Base-by-base conservation (phyloP, 257 asterid species). In the Forsythia suspensa region DNA sequence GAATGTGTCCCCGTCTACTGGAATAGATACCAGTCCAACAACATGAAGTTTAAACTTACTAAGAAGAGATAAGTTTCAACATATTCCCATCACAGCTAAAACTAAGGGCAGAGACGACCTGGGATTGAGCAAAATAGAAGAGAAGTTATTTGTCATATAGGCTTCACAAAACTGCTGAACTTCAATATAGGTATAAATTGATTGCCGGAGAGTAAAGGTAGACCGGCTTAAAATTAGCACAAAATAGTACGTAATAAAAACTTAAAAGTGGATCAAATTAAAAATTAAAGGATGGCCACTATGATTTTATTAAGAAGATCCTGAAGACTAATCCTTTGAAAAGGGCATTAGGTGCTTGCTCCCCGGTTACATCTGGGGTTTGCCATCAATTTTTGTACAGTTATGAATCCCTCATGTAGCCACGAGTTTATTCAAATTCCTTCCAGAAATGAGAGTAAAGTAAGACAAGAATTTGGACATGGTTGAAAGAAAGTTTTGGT, bases 1-100 rank as follows among this genome's bases (percentile, higher is more conserved):
- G 78, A 12, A 77, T 52, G 75, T 51, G 75, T 46, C 37, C 55
- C 37, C 72, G n/a, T 52, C 71, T 44, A 68, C 67, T 71, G 61
- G 57, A 41, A 29, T 16, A 18, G 40, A 55, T 55, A 20, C 67
- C 52, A 21, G 52, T 63, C 63, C 20, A 79, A 48, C 43, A 67
- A 76, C 79, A 48, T 40, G 70, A 39, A 63, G 40, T 77, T 57
- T 41, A 37, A 15, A 69, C 48, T 29, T 29, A 29, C 1, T 39
- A 39, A 4, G 57, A 71, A 44, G 52, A 9, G 52, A 72, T 21
- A 76, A 72, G 24, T 38, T 20, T 77, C 8, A 13, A 42, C 39
- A 65, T 20, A 48, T 43, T 73, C 74, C 48, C 48, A 43, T 48
- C 13, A 36, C 71, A 18, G 77, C 42, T 71, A 80, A 71, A 76